A percentile compares a stretch with the other conserved stretches of the same genome.
Evolutionary conservation across 768 basidiomycete genomes (phyloP).

Genomic region (Cystoderma amianthinum): DNA sequence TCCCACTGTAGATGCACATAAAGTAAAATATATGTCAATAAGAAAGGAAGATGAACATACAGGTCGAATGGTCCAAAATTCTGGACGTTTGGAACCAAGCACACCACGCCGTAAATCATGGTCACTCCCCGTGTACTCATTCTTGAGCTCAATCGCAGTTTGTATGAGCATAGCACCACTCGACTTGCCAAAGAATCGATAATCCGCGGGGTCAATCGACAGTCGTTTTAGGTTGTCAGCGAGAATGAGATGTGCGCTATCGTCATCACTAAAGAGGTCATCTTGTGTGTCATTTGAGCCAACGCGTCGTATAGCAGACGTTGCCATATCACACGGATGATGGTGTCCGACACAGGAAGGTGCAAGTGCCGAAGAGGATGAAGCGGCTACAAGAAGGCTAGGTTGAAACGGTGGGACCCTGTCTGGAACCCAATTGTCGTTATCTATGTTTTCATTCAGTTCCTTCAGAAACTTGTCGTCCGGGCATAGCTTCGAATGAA

Average conservation of each 20-base stretch:
- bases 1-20: slow-evolving; percentile 27
- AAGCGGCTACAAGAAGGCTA: slow-evolving; percentile 9
- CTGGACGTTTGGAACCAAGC: slow-evolving; percentile 16
- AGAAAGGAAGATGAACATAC: slow-evolving; percentile 15
- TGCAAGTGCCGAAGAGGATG: slow-evolving; percentile 1
- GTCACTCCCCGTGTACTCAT: slow-evolving; percentile 37
- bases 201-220: slow-evolving; percentile 24
- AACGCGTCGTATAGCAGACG: slow-evolving; percentile 24
- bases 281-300: slow-evolving; percentile 9
- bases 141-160: slow-evolving; percentile 52
- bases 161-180: slow-evolving; percentile 48
- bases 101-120: slow-evolving; percentile 6
- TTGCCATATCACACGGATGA: slow-evolving; percentile 18
- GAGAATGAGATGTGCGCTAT: slow-evolving; percentile 22
- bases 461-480: slow-evolving; percentile 57
- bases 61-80: slow-evolving; percentile 29
- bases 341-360: not conserved
- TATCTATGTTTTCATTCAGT: slow-evolving; percentile 30
- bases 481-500: slow-evolving; percentile 47
- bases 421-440: slow-evolving; percentile 12
- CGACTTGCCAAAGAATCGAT: slow-evolving; percentile 49
- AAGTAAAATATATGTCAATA: not conserved
- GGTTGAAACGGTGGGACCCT: slow-evolving; percentile 11
- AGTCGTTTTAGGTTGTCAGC: slow-evolving; percentile 27
- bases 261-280: slow-evolving; percentile 26